These are phyloP conservation scores for Arbutus unedo DNA, from an alignment of 148 eudicot species.

Conservation along the genomic window DNA sequence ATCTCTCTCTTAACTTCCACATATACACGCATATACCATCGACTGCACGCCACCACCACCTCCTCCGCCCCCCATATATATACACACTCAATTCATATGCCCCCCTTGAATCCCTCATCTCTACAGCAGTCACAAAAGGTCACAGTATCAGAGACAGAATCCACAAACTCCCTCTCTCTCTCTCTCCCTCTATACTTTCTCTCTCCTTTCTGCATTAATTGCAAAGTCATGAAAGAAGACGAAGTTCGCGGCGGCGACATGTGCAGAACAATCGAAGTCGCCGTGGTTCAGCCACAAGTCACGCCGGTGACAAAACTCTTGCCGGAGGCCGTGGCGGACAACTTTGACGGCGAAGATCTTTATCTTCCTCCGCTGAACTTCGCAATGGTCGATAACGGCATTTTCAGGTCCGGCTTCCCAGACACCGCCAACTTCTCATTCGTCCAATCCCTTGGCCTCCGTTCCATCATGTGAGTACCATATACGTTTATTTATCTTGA, in stretches of 20 bases:
- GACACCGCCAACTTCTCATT: slow-evolving; percentile 64
- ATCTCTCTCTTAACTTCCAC: no score
- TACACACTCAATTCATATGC: not conserved
- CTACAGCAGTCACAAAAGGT: not conserved
- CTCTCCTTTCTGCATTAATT: not conserved
- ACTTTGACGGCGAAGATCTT: slow-evolving; percentile 29
- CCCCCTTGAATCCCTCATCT: not conserved
- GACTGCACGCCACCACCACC: slow-evolving; percentile 22
- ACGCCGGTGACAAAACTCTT: not conserved
- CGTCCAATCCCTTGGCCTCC: slow-evolving; percentile 73
- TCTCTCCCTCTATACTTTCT: not conserved
- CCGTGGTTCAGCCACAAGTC: slow-evolving; percentile 21
- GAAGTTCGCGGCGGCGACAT: slow-evolving; percentile 10
- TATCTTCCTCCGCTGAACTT: slow-evolving; percentile 79
- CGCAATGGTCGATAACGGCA: slow-evolving; percentile 76
- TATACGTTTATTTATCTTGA: no score
- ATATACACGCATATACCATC: slow-evolving; percentile 18
- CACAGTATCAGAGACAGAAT: not conserved
- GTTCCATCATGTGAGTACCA: slow-evolving; percentile 62
- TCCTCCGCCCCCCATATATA: slow-evolving; percentile 7
- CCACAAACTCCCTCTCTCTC: slow-evolving; percentile 7
- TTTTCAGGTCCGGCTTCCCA: slow-evolving; percentile 88
- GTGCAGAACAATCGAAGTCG: slow-evolving; percentile 39
- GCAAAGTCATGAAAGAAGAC: slow-evolving; percentile 18
- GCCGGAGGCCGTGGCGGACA: not conserved